Percentiles rank a stretch among this genome's conserved stretches.
These are phyloP conservation scores for Didymella sp. DNA, from an alignment of 2,329 filamentous ascomycete genomes.

Conservation along the genomic window DNA sequence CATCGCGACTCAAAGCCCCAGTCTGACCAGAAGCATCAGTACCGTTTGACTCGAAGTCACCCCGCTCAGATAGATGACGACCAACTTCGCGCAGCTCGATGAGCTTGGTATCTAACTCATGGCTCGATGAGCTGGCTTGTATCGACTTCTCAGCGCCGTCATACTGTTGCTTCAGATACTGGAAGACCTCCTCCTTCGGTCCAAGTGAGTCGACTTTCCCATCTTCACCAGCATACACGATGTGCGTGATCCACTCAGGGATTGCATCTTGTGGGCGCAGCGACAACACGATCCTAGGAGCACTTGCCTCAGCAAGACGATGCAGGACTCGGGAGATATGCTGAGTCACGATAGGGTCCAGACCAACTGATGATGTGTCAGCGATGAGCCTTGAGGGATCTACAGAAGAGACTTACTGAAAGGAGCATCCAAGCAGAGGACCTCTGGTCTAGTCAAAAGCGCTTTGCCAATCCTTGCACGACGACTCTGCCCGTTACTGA, in stretches of 20 bases:
- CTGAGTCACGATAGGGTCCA: slow-evolving; percentile 82
- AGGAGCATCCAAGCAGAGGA: slow-evolving; percentile 83
- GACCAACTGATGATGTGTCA: slow-evolving; percentile 66
- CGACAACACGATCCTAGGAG: slow-evolving; percentile 77
- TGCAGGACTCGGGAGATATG: slow-evolving; percentile 75
- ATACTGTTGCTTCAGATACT: slow-evolving; percentile 47
- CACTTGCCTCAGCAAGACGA: slow-evolving; percentile 68
- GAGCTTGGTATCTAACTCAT: slow-evolving; percentile 25
- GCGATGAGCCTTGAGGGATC: neutral
- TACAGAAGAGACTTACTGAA: slow-evolving; percentile 66
- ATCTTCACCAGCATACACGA: slow-evolving; percentile 74
- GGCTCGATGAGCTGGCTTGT: neutral
- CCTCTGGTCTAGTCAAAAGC: slow-evolving; percentile 76
- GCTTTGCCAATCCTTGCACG: slow-evolving; percentile 88
- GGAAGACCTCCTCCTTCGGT: slow-evolving; percentile 67
- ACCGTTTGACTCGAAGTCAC: slow-evolving; percentile 33
- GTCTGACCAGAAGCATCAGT: slow-evolving; percentile 4
- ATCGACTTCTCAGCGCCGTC: slow-evolving; percentile 45
- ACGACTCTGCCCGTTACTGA: slow-evolving; percentile 93
- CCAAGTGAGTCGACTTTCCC: slow-evolving; percentile 72
- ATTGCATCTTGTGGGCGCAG: slow-evolving; percentile 85
- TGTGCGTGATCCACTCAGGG: slow-evolving; percentile 88
- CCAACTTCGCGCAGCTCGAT: slow-evolving; percentile 40
- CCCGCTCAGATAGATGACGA: slow-evolving; percentile 37
- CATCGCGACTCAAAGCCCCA: slow-evolving; percentile 40